Conservation (phyloP, 106 monocot genomes). For the Dendrobium nobile region DNA sequence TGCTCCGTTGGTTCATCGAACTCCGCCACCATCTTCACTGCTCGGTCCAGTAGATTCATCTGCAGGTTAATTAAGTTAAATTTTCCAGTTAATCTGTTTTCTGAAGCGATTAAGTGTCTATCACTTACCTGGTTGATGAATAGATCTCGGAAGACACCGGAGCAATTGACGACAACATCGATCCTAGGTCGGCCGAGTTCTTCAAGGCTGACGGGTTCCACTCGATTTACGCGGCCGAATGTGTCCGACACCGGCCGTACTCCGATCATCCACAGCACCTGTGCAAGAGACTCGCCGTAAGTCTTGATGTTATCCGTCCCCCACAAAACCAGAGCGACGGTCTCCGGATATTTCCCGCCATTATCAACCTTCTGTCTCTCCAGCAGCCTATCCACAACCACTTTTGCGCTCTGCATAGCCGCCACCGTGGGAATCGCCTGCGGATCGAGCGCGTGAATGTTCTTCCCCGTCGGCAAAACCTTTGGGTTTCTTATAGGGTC, state of each 20-base stretch:
- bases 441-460: constrained; percentile 34
- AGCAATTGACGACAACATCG: constrained; percentile 76
- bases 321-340: constrained; percentile 68
- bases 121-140: constrained; percentile 65
- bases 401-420: constrained; percentile 71
- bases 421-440: constrained; percentile 62
- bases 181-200: constrained; percentile 62
- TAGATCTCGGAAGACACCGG: constrained; percentile 69
- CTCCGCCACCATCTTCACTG: constrained; percentile 71
- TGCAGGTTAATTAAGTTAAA: constrained; percentile 10
- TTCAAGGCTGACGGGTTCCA: constrained; percentile 54
- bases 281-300: constrained; percentile 62
- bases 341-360: constrained; percentile 61
- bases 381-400: constrained; percentile 54
- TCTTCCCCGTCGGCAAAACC: constrained; percentile 60
- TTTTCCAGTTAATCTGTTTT: background rate
- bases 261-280: constrained; percentile 75
- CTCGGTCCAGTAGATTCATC: constrained; percentile 76
- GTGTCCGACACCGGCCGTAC: constrained; percentile 44
- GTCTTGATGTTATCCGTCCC: constrained; percentile 78
- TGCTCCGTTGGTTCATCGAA: constrained; percentile 56
- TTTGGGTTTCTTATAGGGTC: constrained; percentile 71
- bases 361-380: constrained; percentile 67
- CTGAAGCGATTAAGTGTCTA: no score
- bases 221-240: constrained; percentile 55